These are phyloP conservation scores for Platanthera guangdongensis DNA, from an alignment of 106 monocot genomes.

Conservation along the genomic window DNA sequence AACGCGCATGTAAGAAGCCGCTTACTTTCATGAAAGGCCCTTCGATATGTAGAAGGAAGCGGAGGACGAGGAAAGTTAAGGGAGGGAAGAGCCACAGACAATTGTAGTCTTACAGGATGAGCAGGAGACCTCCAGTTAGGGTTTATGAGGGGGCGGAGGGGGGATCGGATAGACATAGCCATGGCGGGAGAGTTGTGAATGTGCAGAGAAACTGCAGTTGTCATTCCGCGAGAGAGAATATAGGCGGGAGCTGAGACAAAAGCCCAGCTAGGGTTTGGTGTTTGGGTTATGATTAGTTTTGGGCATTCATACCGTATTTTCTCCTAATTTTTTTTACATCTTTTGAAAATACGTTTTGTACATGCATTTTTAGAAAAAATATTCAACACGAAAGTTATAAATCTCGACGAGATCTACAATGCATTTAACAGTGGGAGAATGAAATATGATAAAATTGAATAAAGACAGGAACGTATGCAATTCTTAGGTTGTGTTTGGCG, in stretches of 20 bases:
- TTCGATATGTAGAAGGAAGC: neutral
- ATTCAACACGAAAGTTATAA: too few relatives aligned
- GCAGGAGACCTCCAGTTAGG: constrained; percentile 1
- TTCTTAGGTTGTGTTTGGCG: too few relatives aligned
- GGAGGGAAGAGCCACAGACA: neutral
- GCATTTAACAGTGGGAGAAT: too few relatives aligned
- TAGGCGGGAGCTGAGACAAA: neutral
- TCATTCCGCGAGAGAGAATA: neutral
- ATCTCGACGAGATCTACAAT: too few relatives aligned
- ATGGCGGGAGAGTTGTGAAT: constrained; percentile 9
- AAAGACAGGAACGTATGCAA: too few relatives aligned
- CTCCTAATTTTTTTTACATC: too few relatives aligned
- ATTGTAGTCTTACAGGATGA: neutral
- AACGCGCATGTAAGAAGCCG: neutral
- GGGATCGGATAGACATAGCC: constrained; percentile 16
- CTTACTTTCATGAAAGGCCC: neutral
- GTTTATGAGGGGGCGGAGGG: constrained; percentile 13
- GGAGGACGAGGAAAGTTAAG: neutral
- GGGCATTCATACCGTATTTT: too few relatives aligned
- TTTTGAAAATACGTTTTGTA: too few relatives aligned
- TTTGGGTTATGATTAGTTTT: too few relatives aligned
- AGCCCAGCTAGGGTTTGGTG: neutral
- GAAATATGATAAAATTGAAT: too few relatives aligned
- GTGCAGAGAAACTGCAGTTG: neutral
- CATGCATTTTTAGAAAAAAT: too few relatives aligned